phyloP scores from a whole-genome alignment of 2,329 filamentous ascomycete species.

The Cadophora gregata region DNA sequence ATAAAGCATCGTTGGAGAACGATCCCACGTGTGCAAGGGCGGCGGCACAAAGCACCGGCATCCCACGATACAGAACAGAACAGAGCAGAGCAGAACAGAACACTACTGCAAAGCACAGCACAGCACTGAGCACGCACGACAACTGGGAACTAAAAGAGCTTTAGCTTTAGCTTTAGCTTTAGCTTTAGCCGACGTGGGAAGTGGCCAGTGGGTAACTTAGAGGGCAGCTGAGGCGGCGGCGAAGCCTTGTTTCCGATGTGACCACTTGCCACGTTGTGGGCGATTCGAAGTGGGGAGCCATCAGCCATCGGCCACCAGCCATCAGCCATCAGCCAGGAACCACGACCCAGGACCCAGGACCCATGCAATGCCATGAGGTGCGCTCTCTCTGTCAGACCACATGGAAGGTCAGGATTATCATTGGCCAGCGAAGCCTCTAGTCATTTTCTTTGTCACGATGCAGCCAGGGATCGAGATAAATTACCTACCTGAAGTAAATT shows the following conservation, averaged over 20 bases:
- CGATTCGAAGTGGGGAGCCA: background rate
- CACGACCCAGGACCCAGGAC: too few relatives aligned
- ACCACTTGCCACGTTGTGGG: slow-evolving; percentile 8
- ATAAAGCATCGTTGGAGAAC: slow-evolving; percentile 10
- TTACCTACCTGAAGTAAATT: too few relatives aligned
- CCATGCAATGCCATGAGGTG: too few relatives aligned
- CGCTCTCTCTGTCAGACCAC: background rate
- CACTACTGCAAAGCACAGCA: background rate
- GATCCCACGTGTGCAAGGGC: background rate
- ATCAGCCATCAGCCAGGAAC: too few relatives aligned
- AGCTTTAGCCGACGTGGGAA: slow-evolving; percentile 9
- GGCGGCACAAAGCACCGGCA: background rate
- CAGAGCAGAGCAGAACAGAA: too few relatives aligned
- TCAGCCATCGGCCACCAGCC: too few relatives aligned
- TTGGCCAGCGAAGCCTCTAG: background rate
- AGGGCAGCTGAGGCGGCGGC: too few relatives aligned
- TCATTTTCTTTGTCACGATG: background rate
- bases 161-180: too few relatives aligned
- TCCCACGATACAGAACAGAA: too few relatives aligned
- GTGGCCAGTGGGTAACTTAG: background rate
- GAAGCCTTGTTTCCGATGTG: slow-evolving; percentile 12
- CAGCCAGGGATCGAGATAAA: too few relatives aligned
- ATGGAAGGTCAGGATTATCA: background rate
- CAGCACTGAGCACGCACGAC: background rate
- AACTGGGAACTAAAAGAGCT: background rate